Conservation (phyloP, 169 alveolate species). For the Eimeria brunetti region DNA sequence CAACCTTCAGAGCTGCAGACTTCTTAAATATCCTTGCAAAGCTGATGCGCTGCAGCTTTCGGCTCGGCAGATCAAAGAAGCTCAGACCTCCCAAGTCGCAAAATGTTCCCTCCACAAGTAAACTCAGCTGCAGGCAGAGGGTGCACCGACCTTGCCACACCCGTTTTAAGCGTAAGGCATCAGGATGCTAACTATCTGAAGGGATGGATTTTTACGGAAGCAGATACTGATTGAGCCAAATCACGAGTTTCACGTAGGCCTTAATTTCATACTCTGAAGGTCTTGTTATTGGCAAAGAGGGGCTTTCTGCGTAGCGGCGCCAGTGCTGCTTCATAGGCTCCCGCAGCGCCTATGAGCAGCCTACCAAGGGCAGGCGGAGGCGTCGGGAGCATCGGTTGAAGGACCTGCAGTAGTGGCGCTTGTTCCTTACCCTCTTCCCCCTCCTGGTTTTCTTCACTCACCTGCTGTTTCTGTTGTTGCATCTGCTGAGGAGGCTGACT, state of each 20-base stretch:
- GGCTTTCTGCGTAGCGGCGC: constrained; percentile 58
- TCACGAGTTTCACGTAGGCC: background rate
- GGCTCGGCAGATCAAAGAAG: constrained; percentile 66
- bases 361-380: constrained; percentile 57
- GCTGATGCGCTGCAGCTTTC: constrained; percentile 62
- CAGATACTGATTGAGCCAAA: background rate
- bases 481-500: background rate
- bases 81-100: constrained; percentile 57
- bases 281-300: constrained; percentile 55
- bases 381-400: constrained; percentile 68
- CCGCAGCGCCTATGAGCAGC: constrained; percentile 17
- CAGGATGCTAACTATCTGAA: background rate
- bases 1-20: constrained; percentile 16
- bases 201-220: background rate
- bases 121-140: constrained; percentile 42
- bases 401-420: constrained; percentile 29
- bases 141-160: background rate
- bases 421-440: constrained; percentile 9
- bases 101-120: constrained; percentile 63
- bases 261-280: constrained; percentile 39
- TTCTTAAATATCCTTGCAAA: constrained; percentile 51
- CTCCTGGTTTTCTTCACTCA: background rate
- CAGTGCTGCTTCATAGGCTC: constrained; percentile 20
- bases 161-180: background rate
- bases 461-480: constrained; percentile 1